Evolutionary conservation across 345 rosid genomes (phyloP), one percentile per base, ranked within the genome.

Genomic region (Camelina laxa): DNA sequence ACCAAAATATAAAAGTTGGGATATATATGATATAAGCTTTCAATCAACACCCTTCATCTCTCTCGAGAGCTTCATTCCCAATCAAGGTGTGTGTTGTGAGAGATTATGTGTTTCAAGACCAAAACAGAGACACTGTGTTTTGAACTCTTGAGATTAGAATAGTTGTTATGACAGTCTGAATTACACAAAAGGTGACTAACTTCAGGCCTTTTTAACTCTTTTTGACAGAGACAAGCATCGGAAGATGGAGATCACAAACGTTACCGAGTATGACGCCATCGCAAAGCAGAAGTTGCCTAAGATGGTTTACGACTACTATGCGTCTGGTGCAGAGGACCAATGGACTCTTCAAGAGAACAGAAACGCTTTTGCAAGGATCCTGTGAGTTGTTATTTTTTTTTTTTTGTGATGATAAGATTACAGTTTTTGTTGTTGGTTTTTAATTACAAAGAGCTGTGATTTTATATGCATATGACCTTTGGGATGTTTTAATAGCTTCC

Each of bases 301-400:
- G 85, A 89, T 89, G 96, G 90, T 74, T 7, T 89, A 76, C 49
- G 96, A 87, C 80, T 89, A 89, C 85, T 89, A 84, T 71, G 91
- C 96, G 33, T 89, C 96, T 11, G 96, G 96, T 65, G 92, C 96
- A 24, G 89, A 87, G 74, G 96, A 89, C 73, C 88, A 89, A 48
- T 89, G 92, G 96, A 85, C 86, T 77, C 87, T 87, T 60, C 71
- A 72, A 65, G 96, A 89, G 67, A 89, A 89, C 81, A 73, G 91
- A 58, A 76, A 80, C 71, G 92, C 96, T n/a, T 89, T 89, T 77
- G 81, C 92, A 16, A 83, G 87, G 66, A 89, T 89, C 72, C 82
- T 86, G 97, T 89, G 57, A 86, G 87, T 39, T 67, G 11, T 31
- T 39, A 5, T 9, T 9, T 47, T 16, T 9, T 9, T 47, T 16